Conservation (phyloP, 2,329 filamentous ascomycete species). For the Phaeosphaeria sp. region DNA sequence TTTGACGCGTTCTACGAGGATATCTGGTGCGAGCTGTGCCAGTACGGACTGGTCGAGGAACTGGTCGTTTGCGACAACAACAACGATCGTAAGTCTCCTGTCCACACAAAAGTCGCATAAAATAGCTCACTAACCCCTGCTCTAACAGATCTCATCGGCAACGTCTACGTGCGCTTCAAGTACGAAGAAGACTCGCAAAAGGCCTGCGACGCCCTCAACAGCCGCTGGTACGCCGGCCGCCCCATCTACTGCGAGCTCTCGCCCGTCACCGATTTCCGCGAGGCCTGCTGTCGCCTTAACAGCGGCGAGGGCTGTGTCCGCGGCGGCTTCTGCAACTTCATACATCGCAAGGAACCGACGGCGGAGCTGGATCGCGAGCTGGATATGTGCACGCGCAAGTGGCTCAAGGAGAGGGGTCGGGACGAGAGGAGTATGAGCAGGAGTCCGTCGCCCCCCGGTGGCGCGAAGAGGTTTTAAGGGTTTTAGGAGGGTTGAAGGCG, state of each 20-base stretch:
- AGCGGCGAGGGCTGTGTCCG: constrained; percentile 93
- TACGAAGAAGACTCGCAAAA: constrained; percentile 96
- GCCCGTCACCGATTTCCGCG: constrained; percentile 96
- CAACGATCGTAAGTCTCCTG: constrained; percentile 78
- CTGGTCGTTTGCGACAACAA: constrained; percentile 99
- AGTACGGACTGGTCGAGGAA: constrained; percentile 97
- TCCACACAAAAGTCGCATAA: background rate
- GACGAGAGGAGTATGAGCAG: constrained; percentile 83
- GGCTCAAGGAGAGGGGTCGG: constrained; percentile 82
- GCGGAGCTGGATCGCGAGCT: constrained; percentile 89
- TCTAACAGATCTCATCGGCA: constrained; percentile 86
- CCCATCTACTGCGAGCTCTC: constrained; percentile 98
- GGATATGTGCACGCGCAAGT: constrained; percentile 91
- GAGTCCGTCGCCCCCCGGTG: constrained; percentile 85
- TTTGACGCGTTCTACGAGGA: constrained; percentile 99
- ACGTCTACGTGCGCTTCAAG: constrained; percentile 99
- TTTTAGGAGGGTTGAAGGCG: background rate
- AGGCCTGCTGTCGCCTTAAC: constrained; percentile 95
- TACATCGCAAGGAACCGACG: constrained; percentile 93
- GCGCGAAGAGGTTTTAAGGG: constrained; percentile 9
- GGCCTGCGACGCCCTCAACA: constrained; percentile 93
- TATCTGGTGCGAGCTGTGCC: constrained; percentile 99
- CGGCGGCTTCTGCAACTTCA: constrained; percentile 99
- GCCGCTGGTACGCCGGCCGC: constrained; percentile 93
- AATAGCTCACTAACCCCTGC: background rate